These are phyloP conservation scores for Kwoniella botswanensis DNA, from an alignment of 768 basidiomycete genomes.

Conservation along the genomic window DNA sequence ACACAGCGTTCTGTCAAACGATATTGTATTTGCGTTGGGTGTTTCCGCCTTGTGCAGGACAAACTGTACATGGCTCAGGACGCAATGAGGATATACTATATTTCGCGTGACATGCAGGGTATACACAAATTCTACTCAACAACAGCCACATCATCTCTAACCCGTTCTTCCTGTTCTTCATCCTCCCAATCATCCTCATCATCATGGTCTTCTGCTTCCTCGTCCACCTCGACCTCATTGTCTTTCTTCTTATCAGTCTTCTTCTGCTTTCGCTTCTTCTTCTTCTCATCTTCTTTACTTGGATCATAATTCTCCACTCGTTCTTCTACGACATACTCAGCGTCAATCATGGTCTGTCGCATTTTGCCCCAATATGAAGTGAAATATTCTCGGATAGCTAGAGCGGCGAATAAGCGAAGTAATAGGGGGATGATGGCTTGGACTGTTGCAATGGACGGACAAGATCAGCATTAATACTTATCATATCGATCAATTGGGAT, in stretches of 20 bases:
- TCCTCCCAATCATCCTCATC: slow-evolving; percentile 12
- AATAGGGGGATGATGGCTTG: slow-evolving; percentile 23
- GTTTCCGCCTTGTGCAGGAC: no score
- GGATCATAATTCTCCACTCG: slow-evolving; percentile 49
- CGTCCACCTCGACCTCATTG: slow-evolving; percentile 3
- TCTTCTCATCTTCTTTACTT: slow-evolving; percentile 6
- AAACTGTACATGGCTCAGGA: no score
- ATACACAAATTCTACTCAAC: not conserved
- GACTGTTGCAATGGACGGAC: slow-evolving; percentile 3
- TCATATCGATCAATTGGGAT: not conserved
- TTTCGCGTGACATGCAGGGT: slow-evolving; percentile 1
- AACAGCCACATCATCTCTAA: not conserved
- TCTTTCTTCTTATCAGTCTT: not conserved
- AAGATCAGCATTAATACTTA: not conserved
- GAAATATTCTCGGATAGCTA: slow-evolving; percentile 6
- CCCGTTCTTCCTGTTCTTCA: slow-evolving; percentile 6
- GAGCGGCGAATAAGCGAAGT: not conserved
- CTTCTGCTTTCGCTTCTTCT: not conserved
- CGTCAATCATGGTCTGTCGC: slow-evolving; percentile 43
- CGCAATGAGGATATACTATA: no score
- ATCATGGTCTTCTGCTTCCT: slow-evolving; percentile 6
- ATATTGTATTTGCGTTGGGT: no score
- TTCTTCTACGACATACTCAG: slow-evolving; percentile 51
- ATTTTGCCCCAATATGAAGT: not conserved
- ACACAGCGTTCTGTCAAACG: no score